Percentiles rank a stretch among this genome's conserved stretches.
Conservation (phyloP, 2,329 filamentous ascomycete genomes). For the Cladophialophora bantiana region DNA sequence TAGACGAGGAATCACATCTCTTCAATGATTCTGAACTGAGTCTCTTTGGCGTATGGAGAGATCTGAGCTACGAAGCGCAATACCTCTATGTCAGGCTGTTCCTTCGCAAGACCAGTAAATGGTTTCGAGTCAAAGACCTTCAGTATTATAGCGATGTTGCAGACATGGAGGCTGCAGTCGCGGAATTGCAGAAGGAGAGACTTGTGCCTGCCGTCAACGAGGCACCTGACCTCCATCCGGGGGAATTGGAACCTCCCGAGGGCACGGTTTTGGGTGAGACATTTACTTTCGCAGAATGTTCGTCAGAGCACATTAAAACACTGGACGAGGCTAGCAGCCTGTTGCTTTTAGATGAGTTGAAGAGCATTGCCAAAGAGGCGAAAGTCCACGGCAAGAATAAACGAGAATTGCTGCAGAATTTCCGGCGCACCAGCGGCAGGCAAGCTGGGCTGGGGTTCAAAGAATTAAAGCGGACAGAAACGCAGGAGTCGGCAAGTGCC, state of each 20-base stretch:
- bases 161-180: conserved; percentile 71
- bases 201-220: conserved; percentile 58
- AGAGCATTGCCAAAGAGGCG: conserved; percentile 80
- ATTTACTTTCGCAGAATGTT: conserved; percentile 83
- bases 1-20: conserved; percentile 85
- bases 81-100: conserved; percentile 93
- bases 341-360: conserved; percentile 86
- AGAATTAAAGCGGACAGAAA: conserved; percentile 70
- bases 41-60: conserved; percentile 78
- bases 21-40: conserved; percentile 80
- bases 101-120: conserved; percentile 85
- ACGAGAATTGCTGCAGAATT: conserved; percentile 74
- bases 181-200: conserved; percentile 66
- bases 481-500: conserved; percentile 56
- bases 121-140: conserved; percentile 82
- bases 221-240: conserved; percentile 50
- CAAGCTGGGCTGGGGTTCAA: conserved; percentile 78
- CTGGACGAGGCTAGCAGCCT: conserved; percentile 84
- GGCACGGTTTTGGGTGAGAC: conserved; percentile 58
- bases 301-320: conserved; percentile 73
- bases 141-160: conserved; percentile 84
- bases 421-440: conserved; percentile 74
- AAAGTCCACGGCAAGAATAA: conserved; percentile 91
- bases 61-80: conserved; percentile 81
- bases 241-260: conserved; percentile 57